These are phyloP conservation scores for Monilinia aucupariae DNA, from an alignment of 2,329 filamentous ascomycete genomes.

Conservation along the genomic window DNA sequence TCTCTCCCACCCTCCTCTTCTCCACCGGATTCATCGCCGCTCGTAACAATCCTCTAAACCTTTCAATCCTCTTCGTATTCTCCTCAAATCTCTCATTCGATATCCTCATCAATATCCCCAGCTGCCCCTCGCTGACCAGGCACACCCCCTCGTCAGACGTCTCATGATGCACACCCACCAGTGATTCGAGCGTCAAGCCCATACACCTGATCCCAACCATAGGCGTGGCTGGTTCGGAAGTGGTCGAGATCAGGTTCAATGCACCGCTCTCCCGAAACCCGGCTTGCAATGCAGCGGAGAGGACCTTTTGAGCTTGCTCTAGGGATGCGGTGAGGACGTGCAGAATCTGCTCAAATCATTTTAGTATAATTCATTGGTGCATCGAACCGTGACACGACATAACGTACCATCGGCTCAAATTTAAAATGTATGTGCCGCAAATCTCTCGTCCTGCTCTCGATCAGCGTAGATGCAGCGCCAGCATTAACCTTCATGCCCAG, in stretches of 20 bases:
- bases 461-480: constrained; percentile 3
- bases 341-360: constrained; percentile 60
- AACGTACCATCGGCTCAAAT: constrained; percentile 85
- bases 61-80: constrained; percentile 61
- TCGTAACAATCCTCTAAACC: constrained; percentile 49
- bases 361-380: background rate
- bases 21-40: constrained; percentile 23
- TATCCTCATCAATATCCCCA: constrained; percentile 61
- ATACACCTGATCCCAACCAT: constrained; percentile 83
- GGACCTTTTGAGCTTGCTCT: constrained; percentile 66
- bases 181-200: constrained; percentile 73
- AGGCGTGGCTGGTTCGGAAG: constrained; percentile 44
- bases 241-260: constrained; percentile 51
- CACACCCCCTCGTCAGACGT: constrained; percentile 39
- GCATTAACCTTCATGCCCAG: constrained; percentile 41
- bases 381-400: background rate
- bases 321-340: constrained; percentile 77
- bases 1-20: constrained; percentile 31
- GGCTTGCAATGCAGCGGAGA: constrained; percentile 70
- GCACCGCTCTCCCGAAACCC: constrained; percentile 90
- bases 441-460: constrained; percentile 2
- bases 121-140: constrained; percentile 61
- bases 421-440: constrained; percentile 72
- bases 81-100: constrained; percentile 69
- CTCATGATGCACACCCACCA: constrained; percentile 56